Evolutionary conservation across 208 protist genomes (phyloP).

Genomic region (Leishmania tarentolae): DNA sequence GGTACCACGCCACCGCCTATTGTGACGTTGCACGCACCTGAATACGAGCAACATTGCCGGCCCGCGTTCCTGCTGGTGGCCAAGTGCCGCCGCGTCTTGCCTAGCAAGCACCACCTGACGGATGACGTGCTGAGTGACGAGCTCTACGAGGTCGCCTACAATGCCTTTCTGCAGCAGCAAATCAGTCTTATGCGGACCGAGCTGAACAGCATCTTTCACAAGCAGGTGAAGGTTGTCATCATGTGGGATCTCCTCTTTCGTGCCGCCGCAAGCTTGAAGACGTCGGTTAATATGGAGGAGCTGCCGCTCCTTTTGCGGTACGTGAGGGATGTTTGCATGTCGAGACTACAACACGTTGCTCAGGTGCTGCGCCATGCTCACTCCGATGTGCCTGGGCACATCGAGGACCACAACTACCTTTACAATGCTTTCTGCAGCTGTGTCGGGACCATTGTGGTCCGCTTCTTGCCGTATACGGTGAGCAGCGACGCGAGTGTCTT

Average conservation of each 20-base stretch:
- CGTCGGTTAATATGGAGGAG: conserved; percentile 29
- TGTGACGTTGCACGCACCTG: conserved; percentile 39
- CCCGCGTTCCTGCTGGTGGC: conserved; percentile 58
- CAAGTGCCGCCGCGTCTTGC: conserved; percentile 42
- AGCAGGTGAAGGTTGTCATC: conserved; percentile 56
- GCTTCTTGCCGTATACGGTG: conserved; percentile 36
- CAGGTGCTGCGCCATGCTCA: conserved; percentile 43
- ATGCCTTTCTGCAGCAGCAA: conserved; percentile 53
- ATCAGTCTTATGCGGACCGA: conserved; percentile 40
- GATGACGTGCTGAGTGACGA: conserved; percentile 45
- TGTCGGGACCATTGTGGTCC: conserved; percentile 52
- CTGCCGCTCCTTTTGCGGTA: conserved; percentile 50
- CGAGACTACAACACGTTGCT: conserved; percentile 49
- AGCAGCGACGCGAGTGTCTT: conserved; percentile 10
- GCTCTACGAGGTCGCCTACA: conserved; percentile 60
- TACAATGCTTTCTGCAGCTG: conserved; percentile 55
- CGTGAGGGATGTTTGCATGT: conserved; percentile 47
- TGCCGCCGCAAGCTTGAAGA: conserved; percentile 24
- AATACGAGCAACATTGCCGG: conserved; percentile 62
- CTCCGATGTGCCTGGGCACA: conserved; percentile 6
- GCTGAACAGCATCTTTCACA: conserved; percentile 48
- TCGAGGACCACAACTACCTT: conserved; percentile 24
- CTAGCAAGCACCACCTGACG: conserved; percentile 8
- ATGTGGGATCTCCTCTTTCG: conserved; percentile 67
- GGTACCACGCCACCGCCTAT: conserved; percentile 41